phyloP scores from a whole-genome alignment of 345 rosid genomes.

The Eucalyptus sp. region DNA sequence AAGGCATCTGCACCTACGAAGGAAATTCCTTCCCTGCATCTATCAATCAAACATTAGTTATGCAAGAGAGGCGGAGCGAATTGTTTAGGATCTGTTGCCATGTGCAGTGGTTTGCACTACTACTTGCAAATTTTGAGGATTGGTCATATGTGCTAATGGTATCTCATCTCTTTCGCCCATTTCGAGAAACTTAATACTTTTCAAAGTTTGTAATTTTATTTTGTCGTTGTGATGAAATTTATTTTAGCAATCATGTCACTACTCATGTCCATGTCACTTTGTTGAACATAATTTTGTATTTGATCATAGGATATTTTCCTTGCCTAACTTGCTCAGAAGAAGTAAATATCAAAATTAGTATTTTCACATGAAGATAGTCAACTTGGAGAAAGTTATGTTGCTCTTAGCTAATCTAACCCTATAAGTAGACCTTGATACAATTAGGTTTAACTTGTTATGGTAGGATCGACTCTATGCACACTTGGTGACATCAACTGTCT shows the following conservation, averaged over 20 bases:
- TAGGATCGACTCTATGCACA: no score
- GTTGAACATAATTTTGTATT: neutral
- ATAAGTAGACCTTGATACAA: no score
- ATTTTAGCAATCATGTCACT: neutral
- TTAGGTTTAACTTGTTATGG: no score
- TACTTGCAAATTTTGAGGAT: neutral
- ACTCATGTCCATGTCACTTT: neutral
- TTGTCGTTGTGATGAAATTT: no score
- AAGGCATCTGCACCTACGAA: neutral
- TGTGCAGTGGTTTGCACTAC: no score
- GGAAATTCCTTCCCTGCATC: neutral
- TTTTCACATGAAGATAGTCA: neutral
- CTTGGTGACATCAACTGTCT: no score
- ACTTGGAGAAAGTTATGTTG: fast-evolving
- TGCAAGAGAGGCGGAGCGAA: fast-evolving
- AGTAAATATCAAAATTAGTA: neutral
- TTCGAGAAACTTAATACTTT: neutral
- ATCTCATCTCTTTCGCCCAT: neutral
- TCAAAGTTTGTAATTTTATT: neutral
- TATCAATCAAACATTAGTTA: no score
- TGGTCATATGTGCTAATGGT: neutral
- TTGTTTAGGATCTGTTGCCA: no score
- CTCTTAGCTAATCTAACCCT: neutral
- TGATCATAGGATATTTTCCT: neutral
- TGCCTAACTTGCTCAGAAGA: neutral